Conservation (phyloP, 179 eudicot species). For the Spergularia azorica region DNA sequence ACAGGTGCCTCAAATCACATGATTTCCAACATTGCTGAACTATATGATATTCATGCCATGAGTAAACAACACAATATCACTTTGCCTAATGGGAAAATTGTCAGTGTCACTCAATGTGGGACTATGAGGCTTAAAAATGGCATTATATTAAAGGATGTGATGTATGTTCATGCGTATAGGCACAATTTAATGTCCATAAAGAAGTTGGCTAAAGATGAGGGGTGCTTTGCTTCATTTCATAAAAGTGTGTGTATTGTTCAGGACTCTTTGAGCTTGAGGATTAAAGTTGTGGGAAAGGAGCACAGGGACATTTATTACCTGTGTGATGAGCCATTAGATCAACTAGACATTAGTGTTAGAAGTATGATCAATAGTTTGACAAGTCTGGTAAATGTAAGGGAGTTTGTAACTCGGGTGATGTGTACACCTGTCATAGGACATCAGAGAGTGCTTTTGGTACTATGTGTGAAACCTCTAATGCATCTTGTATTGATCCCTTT, state of each 20-base stretch:
- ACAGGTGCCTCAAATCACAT: not conserved
- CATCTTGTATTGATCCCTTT: too few relatives aligned
- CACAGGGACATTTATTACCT: too few relatives aligned
- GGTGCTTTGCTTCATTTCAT: not conserved
- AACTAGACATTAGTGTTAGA: too few relatives aligned
- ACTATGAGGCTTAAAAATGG: not conserved
- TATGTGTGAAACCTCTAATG: too few relatives aligned
- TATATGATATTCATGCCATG: not conserved
- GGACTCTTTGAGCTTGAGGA: too few relatives aligned
- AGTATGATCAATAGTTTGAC: too few relatives aligned
- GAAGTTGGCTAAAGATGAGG: not conserved
- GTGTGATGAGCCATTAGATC: too few relatives aligned
- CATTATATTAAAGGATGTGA: not conserved
- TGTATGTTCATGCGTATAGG: not conserved
- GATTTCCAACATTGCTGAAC: not conserved
- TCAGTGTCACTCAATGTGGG: not conserved
- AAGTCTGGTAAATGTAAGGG: too few relatives aligned
- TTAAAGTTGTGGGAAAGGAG: too few relatives aligned
- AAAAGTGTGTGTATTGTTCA: not conserved
- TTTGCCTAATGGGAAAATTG: not conserved
- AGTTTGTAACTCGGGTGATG: too few relatives aligned
- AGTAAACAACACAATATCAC: not conserved
- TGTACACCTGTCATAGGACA: too few relatives aligned
- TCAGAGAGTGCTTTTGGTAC: too few relatives aligned
- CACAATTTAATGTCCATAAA: not conserved